These are phyloP conservation scores for Sphaerulina musiva DNA, from an alignment of 2,329 filamentous ascomycete genomes.

Conservation along the genomic window DNA sequence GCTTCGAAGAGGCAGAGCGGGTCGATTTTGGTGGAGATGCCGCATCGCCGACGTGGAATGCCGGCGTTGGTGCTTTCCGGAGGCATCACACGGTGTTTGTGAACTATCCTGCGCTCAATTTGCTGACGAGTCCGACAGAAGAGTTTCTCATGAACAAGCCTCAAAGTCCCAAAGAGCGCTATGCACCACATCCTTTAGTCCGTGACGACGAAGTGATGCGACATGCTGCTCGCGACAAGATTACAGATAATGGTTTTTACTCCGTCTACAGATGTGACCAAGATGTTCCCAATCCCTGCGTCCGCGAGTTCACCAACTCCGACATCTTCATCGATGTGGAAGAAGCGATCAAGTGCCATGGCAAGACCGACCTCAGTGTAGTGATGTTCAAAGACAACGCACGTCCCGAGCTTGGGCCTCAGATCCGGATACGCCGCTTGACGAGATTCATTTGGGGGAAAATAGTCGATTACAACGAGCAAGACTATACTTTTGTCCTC, in stretches of 20 bases:
- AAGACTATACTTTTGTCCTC: constrained; percentile 5
- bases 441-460: constrained; percentile 3
- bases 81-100: constrained; percentile 10
- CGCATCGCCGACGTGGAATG: neutral
- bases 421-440: constrained; percentile 6
- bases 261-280: constrained; percentile 13
- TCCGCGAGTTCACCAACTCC: neutral
- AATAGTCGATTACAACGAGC: constrained; percentile 1
- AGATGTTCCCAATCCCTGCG: neutral
- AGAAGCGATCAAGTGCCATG: constrained; percentile 7
- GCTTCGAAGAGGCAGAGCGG: constrained; percentile 1
- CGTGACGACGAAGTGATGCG: constrained; percentile 4
- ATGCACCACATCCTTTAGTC: constrained; percentile 12
- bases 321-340: constrained; percentile 7
- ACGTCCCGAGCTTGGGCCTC: neutral
- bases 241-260: constrained; percentile 6
- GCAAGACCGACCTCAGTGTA: constrained; percentile 1
- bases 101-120: constrained; percentile 9
- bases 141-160: constrained; percentile 8
- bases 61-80: constrained; percentile 1
- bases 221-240: constrained; percentile 12
- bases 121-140: constrained; percentile 7
- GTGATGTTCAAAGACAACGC: constrained; percentile 4
- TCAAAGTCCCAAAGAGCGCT: constrained; percentile 3
- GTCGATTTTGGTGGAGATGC: constrained; percentile 1